Base-by-base conservation (phyloP, 768 basidiomycete species). In the Hydnomerulius pinastri region DNA sequence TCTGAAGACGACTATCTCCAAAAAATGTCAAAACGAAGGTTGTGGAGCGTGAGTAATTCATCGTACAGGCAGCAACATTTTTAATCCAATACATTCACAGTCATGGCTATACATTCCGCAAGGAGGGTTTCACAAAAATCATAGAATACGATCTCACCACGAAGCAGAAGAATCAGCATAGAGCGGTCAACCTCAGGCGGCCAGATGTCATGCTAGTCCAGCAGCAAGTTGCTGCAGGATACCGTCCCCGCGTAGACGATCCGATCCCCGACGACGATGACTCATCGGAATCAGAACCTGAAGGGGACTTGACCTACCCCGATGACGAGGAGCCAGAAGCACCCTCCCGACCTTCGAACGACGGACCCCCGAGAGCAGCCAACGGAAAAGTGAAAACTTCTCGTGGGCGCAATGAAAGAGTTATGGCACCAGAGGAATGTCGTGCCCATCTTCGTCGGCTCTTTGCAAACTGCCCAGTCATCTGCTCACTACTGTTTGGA, bases 71-170 rank as follows among this genome's bases (percentile, higher is more conserved):
- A 43, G 54, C 46, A 15, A 39, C 20, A 17, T 29, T 33, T n/a
- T 29, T 60, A 33, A 59, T 36, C 20, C 24, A 50, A 32, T 18
- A 32, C 7, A n/a, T 55, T 32, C 12, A 30, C 42, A 95, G 92
- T 24, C 70, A 79, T 58, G 85, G 80, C 2, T 94, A 91, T 65
- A 92, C 93, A 0, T 92, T 90, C 71, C 87, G 95, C 46, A 98
- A 92, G 68, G 97, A 99, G 63, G 92, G 91, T 0, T 78, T 90
- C 68, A 92, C 89, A 43, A 98, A 98, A 72, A 80, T 99, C 48
- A 87, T 98, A 64, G 94, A 98, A 72, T 91, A 92, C 63, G 94
- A 95, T 59, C 78, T 98, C 27, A 76, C 90, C 6, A 43, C 67
- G 2, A 96, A 93, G 69, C 86, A 92, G 66, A 93, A 90, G 68